phyloP scores from a whole-genome alignment of 108 stramenopile species.

The Skeletonema tropicum region DNA sequence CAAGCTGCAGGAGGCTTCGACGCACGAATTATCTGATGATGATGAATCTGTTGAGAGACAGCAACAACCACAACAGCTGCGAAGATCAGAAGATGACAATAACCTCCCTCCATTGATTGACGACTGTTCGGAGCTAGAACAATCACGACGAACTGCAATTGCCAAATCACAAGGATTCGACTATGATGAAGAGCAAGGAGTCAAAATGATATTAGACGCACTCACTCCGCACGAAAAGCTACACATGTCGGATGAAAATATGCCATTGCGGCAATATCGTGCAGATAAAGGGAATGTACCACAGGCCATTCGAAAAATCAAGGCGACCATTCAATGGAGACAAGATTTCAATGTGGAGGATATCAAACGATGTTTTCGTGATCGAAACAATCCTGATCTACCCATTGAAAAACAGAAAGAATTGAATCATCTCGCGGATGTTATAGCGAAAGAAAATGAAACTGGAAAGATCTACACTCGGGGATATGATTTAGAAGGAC shows the following conservation, averaged over 20 bases:
- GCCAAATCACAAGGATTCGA: conserved; percentile 18
- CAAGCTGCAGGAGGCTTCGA: neutral
- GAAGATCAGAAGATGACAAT: neutral
- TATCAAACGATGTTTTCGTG: conserved; percentile 42
- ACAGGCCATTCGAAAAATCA: conserved; percentile 71
- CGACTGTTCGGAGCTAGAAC: conserved; percentile 31
- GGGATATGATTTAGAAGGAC: conserved; percentile 81
- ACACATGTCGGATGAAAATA: conserved; percentile 63
- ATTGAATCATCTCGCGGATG: conserved; percentile 32
- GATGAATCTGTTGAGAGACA: neutral
- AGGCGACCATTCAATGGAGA: conserved; percentile 79
- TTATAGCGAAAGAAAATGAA: conserved; percentile 67
- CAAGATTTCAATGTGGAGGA: conserved; percentile 79
- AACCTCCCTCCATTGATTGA: conserved; percentile 24
- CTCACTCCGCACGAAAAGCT: conserved; percentile 58
- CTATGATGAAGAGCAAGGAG: conserved; percentile 55
- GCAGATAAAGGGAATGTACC: conserved; percentile 76
- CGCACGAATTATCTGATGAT: neutral
- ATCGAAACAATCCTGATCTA: conserved; percentile 6
- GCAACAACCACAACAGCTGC: neutral
- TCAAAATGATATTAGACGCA: conserved; percentile 43
- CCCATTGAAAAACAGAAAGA: conserved; percentile 24
- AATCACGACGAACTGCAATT: conserved; percentile 15
- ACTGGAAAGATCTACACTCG: conserved; percentile 89
- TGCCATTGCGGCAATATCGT: conserved; percentile 82